A percentile compares a stretch with the other conserved stretches of the same genome.
Evolutionary conservation across 305 asterid genomes (phyloP).

Genomic region (Lippia alba): DNA sequence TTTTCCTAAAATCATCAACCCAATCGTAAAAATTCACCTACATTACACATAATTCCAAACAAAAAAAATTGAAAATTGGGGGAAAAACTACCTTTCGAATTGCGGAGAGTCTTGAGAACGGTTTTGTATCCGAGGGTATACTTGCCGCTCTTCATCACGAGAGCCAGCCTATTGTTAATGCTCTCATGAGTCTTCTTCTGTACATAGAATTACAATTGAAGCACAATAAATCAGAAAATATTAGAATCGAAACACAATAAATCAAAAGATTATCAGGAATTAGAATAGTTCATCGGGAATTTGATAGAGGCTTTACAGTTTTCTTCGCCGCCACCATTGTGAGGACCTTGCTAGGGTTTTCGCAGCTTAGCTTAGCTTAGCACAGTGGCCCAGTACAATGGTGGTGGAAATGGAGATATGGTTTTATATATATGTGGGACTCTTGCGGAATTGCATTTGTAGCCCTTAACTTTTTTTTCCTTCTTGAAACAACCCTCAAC

Average conservation of each 20-base stretch:
- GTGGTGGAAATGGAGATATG: neutral
- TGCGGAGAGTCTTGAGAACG: conserved; percentile 68
- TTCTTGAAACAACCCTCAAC: conserved; percentile 5
- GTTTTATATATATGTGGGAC: conserved; percentile 9
- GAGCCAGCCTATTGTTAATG: conserved; percentile 69
- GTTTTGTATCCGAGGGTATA: conserved; percentile 71
- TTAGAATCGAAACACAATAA: conserved; percentile 1
- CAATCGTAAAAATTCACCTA: neutral
- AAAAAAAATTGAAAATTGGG: neutral
- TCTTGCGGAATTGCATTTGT: neutral
- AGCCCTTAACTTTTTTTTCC: neutral
- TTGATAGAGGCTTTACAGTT: conserved; percentile 33
- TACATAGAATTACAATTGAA: conserved; percentile 7
- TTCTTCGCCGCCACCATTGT: conserved; percentile 49
- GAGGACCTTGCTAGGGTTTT: conserved; percentile 32
- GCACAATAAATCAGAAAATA: neutral
- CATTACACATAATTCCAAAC: no score
- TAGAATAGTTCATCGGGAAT: neutral
- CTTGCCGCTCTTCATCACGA: conserved; percentile 77
- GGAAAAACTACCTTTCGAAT: conserved; percentile 56
- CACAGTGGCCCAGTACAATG: conserved; percentile 28
- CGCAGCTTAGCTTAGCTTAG: conserved; percentile 21
- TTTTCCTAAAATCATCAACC: conserved; percentile 46
- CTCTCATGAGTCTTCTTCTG: conserved; percentile 81
- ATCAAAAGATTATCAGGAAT: neutral